Evolutionary conservation across 108 stramenopile genomes (phyloP), one percentile per base, ranked within the genome.

Genomic region (Cyclotella kingstonii): DNA sequence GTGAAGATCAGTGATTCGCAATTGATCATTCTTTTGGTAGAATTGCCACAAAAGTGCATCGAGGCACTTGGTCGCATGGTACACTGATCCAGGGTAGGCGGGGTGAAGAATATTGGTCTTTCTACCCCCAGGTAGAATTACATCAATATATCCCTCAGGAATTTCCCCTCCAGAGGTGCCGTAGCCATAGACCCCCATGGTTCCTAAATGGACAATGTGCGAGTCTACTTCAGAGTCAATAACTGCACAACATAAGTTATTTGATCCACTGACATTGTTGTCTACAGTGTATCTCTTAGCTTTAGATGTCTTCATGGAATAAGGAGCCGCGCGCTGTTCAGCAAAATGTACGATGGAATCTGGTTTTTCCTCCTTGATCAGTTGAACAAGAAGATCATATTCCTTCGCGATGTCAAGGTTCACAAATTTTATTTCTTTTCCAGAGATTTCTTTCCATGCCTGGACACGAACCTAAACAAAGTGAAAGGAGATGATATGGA

Each of bases 181-280:
- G 73, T 97, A 98, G 55, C 97, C 97, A 66, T 98, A 98, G 30
- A 98, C 97, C 36, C 97, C 97, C 97, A 97, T 98, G 53, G 97
- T 98, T 38, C 97, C 97, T 58, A 98, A 84, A 71, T 98, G 97
- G 41, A 96, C 95, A 66, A 98, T 91, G 82, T 98, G 97, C 36
- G 93, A 89, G 79, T 96, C 95, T 29, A 95, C 73, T 12, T 90
- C 97, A 9, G 86, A 68, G 53, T 98, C 97, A 44, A 97, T 93
- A 59, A 98, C 85, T 9, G 97, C 97, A 55, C 90, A 89, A 65
- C 95, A 93, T 51, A 98, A 70, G 89, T 97, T 97, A 86, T 98
- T 94, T 51, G 96, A 94, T 28, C 95, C 97, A 48, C 77, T 64
- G 55, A 97, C 84, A 68, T 98, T 98, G 84, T 98, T 98, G 79